Evolutionary conservation across 2,329 filamentous ascomycete genomes (phyloP).

Genomic region (Colletotrichum aenigma): DNA sequence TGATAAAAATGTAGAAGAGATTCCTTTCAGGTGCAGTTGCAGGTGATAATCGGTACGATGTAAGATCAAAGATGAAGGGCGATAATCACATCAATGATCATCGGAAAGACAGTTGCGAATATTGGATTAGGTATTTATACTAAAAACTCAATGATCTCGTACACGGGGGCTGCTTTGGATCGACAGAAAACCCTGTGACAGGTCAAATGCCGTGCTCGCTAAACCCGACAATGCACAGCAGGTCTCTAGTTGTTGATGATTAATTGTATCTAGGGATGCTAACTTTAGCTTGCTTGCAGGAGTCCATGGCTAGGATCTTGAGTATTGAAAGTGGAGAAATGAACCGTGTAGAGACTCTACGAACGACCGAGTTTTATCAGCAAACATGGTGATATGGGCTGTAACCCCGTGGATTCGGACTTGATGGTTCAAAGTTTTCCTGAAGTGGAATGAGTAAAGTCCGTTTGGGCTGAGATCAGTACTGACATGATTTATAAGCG

Average conservation of each 20-base stretch:
- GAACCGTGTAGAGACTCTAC: no score
- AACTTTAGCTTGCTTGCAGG: fast-evolving
- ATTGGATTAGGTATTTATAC: no score
- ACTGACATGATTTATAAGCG: background rate
- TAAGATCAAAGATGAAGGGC: fast-evolving
- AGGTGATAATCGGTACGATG: fast-evolving
- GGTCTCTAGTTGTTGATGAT: no score
- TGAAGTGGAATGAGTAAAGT: background rate
- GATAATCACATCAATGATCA: fast-evolving
- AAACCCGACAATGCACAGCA: fast-evolving
- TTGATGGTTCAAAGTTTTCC: no score
- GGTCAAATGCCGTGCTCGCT: fast-evolving
- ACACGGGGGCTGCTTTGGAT: fast-evolving
- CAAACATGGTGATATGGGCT: no score
- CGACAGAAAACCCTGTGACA: no score
- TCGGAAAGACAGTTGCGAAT: fast-evolving
- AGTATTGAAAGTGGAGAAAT: no score
- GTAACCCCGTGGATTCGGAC: no score
- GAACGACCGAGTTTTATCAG: no score
- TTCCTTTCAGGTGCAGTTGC: fast-evolving
- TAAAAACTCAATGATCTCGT: fast-evolving
- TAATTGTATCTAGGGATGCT: fast-evolving
- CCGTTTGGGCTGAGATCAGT: background rate
- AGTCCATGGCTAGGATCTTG: fast-evolving
- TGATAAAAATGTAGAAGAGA: fast-evolving